Percentiles rank a stretch among this genome's conserved stretches.
Evolutionary conservation across 2,329 filamentous ascomycete species (phyloP).

Genomic region (Neonectria magnoliae): DNA sequence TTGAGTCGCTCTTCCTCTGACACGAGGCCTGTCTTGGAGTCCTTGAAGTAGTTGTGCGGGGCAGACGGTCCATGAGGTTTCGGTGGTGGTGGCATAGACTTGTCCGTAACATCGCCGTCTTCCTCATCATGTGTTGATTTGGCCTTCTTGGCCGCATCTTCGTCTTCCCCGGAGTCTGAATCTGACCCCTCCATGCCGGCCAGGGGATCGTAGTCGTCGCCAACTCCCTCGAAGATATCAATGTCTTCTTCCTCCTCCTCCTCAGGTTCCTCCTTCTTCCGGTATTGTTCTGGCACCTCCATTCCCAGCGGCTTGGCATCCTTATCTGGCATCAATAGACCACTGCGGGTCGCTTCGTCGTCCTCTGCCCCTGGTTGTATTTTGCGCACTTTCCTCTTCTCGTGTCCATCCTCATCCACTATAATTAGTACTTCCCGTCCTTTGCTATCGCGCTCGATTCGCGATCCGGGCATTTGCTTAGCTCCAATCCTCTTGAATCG

Average conservation of each 20-base stretch:
- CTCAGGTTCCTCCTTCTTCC: slow-evolving; percentile 57
- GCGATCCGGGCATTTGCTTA: slow-evolving; percentile 62
- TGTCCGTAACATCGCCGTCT: slow-evolving; percentile 35
- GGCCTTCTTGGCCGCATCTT: slow-evolving; percentile 47
- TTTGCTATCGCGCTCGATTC: slow-evolving; percentile 69
- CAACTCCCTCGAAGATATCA: slow-evolving; percentile 73
- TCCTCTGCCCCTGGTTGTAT: slow-evolving; percentile 53
- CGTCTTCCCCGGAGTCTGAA: slow-evolving; percentile 57
- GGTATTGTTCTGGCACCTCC: slow-evolving; percentile 71
- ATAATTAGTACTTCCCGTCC: slow-evolving; percentile 73
- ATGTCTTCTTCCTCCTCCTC: slow-evolving; percentile 67
- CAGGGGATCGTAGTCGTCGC: slow-evolving; percentile 74
- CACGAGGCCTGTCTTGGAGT: slow-evolving; percentile 63
- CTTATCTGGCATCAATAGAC: slow-evolving; percentile 64
- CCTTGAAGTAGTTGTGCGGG: slow-evolving; percentile 71
- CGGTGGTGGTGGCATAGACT: slow-evolving; percentile 59
- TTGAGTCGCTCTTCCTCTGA: slow-evolving; percentile 63
- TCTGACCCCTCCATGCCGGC: slow-evolving; percentile 64
- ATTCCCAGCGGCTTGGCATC: slow-evolving; percentile 69
- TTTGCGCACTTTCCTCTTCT: slow-evolving; percentile 72
- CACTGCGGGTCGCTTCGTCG: slow-evolving; percentile 49
- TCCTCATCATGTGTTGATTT: slow-evolving; percentile 34
- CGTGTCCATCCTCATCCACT: slow-evolving; percentile 72
- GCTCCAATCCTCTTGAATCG: slow-evolving; percentile 73
- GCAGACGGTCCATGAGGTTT: slow-evolving; percentile 50